These are phyloP conservation scores for Pezicula neosporulosa DNA, from an alignment of 2,329 filamentous ascomycete genomes.

Conservation along the genomic window DNA sequence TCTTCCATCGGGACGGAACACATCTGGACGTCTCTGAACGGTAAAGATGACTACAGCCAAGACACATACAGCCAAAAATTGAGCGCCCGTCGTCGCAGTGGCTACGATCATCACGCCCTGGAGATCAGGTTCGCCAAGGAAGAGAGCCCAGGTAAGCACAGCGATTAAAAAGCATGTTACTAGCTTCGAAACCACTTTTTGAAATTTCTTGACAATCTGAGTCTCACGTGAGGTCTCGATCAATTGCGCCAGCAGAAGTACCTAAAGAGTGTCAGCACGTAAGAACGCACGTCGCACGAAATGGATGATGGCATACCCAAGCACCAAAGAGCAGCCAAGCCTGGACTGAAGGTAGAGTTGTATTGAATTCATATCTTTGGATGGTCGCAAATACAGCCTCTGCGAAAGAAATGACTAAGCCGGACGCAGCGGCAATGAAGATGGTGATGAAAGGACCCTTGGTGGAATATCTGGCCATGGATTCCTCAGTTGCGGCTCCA, in stretches of 20 bases:
- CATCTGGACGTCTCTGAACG: slow-evolving; percentile 63
- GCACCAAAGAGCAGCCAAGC: slow-evolving; percentile 55
- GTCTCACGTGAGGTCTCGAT: slow-evolving; percentile 11
- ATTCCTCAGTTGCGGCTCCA: slow-evolving; percentile 62
- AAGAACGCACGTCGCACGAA: slow-evolving; percentile 8
- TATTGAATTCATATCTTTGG: slow-evolving; percentile 23
- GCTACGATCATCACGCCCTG: background rate
- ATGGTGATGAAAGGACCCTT: slow-evolving; percentile 51
- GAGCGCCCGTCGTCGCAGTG: slow-evolving; percentile 5
- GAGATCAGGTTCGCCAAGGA: background rate
- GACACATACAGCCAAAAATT: slow-evolving; percentile 8
- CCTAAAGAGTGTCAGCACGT: slow-evolving; percentile 31
- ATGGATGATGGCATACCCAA: slow-evolving; percentile 51
- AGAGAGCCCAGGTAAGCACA: slow-evolving; percentile 7
- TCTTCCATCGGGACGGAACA: slow-evolving; percentile 51
- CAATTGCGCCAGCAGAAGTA: slow-evolving; percentile 38
- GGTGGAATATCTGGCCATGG: slow-evolving; percentile 57
- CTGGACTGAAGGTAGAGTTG: slow-evolving; percentile 35
- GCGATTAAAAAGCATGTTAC: slow-evolving; percentile 11
- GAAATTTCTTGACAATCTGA: slow-evolving; percentile 12
- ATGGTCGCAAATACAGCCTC: slow-evolving; percentile 49
- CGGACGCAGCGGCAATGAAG: slow-evolving; percentile 45
- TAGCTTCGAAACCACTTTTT: slow-evolving; percentile 8
- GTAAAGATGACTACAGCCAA: slow-evolving; percentile 9
- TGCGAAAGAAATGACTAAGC: slow-evolving; percentile 51